Evolutionary conservation across 2,329 filamentous ascomycete genomes (phyloP).

Genomic region (Aspergillus ustus): DNA sequence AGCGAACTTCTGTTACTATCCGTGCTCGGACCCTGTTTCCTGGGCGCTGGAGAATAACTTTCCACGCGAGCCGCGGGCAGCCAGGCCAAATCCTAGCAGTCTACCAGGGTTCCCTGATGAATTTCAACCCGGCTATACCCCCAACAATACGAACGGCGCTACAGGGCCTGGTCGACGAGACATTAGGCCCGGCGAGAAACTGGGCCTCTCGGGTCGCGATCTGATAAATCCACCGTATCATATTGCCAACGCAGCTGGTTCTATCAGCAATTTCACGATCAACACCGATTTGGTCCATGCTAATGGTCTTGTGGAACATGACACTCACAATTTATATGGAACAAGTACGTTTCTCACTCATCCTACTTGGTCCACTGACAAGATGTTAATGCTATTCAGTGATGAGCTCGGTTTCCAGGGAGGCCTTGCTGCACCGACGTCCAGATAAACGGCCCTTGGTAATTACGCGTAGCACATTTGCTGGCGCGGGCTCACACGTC

Average conservation of each 20-base stretch:
- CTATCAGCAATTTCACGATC: conserved; percentile 61
- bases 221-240: conserved; percentile 68
- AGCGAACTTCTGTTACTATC: conserved; percentile 59
- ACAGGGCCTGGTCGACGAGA: background rate
- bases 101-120: conserved; percentile 71
- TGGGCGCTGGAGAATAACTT: conserved; percentile 53
- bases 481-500: conserved; percentile 67
- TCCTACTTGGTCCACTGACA: background rate
- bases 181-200: conserved; percentile 28
- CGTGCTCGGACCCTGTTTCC: conserved; percentile 57
- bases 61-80: conserved; percentile 65
- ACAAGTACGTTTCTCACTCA: conserved; percentile 48
- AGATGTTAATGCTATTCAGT: conserved; percentile 39
- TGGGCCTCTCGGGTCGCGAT: conserved; percentile 66
- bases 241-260: conserved; percentile 66
- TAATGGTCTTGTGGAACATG: conserved; percentile 69
- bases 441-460: conserved; percentile 69
- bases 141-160: conserved; percentile 2
- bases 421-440: conserved; percentile 69
- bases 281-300: conserved; percentile 69
- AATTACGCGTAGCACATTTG: conserved; percentile 77
- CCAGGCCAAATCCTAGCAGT: conserved; percentile 63
- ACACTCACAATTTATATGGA: conserved; percentile 78
- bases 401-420: conserved; percentile 70
- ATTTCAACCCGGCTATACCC: conserved; percentile 62